Conservation (phyloP, 805 yeast species). For the Schwanniomyces yamadae region DNA sequence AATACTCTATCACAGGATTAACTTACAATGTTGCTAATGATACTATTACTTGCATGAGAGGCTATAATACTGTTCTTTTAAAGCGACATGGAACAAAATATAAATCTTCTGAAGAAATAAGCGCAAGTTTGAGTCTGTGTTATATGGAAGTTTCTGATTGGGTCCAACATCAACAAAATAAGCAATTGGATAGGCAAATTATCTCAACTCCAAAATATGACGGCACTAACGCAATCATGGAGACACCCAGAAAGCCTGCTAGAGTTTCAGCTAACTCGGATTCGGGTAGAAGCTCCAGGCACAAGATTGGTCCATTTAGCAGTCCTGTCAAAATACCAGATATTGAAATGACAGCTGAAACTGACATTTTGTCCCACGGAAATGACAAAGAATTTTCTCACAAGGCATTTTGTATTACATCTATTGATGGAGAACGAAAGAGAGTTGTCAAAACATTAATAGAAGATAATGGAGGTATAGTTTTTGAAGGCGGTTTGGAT, state of each 20-base stretch:
- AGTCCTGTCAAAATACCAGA: constrained; percentile 6
- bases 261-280: background rate
- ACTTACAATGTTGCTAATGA: constrained; percentile 13
- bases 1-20: constrained; percentile 49
- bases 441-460: constrained; percentile 36
- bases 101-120: constrained; percentile 13
- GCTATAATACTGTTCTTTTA: constrained; percentile 51
- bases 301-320: constrained; percentile 5
- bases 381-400: constrained; percentile 16
- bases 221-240: constrained; percentile 1
- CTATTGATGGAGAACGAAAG: constrained; percentile 33
- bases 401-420: constrained; percentile 36
- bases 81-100: constrained; percentile 19
- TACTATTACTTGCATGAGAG: constrained; percentile 55
- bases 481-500: constrained; percentile 36
- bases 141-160: constrained; percentile 41
- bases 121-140: constrained; percentile 29
- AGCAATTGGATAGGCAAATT: constrained; percentile 19
- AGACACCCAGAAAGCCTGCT: constrained; percentile 10
- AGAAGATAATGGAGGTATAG: constrained; percentile 39
- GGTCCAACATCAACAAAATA: constrained; percentile 37
- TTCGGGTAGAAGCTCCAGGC: background rate
- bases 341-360: constrained; percentile 1
- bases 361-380: too few relatives aligned
- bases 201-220: constrained; percentile 3